Evolutionary conservation across 352 stramenopile species (phyloP).

Genomic region (Phytopythium sindhum): DNA sequence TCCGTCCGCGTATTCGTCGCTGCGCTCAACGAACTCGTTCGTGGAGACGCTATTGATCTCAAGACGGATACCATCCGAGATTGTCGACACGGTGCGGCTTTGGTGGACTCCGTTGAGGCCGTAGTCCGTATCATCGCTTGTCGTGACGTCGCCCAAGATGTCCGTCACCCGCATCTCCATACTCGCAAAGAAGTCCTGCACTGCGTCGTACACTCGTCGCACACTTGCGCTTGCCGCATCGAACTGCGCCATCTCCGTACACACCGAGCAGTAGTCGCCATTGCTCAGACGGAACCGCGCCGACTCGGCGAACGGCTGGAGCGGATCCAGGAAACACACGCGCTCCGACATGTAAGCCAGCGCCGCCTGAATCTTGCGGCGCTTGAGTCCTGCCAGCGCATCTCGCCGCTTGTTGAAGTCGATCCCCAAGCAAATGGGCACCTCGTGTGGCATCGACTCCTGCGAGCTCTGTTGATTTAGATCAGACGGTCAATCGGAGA

Average conservation of each 20-base stretch:
- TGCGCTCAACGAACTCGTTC: constrained; percentile 17
- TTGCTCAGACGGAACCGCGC: constrained; percentile 33
- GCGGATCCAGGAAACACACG: constrained; percentile 30
- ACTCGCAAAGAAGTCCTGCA: constrained; percentile 22
- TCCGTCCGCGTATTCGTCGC: constrained; percentile 23
- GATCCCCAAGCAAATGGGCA: constrained; percentile 33
- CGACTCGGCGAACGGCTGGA: constrained; percentile 31
- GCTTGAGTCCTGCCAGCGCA: constrained; percentile 17
- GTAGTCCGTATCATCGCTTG: constrained; percentile 37
- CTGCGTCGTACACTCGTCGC: constrained; percentile 34
- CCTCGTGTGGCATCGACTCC: constrained; percentile 20
- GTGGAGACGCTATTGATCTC: constrained; percentile 35
- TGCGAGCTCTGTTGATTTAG: background rate
- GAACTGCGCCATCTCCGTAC: constrained; percentile 48
- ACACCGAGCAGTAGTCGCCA: constrained; percentile 40
- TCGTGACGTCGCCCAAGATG: constrained; percentile 29
- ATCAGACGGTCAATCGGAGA: background rate
- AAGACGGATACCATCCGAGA: constrained; percentile 17
- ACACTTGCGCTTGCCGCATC: constrained; percentile 17
- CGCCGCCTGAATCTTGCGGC: constrained; percentile 12
- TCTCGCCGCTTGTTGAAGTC: constrained; percentile 25
- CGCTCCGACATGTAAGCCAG: constrained; percentile 37
- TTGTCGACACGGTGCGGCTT: constrained; percentile 30
- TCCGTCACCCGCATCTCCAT: constrained; percentile 43
- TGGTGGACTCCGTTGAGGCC: constrained; percentile 28